phyloP scores from a whole-genome alignment of 495 filamentous ascomycete genomes.

The Chaetomidium leptoderma region DNA sequence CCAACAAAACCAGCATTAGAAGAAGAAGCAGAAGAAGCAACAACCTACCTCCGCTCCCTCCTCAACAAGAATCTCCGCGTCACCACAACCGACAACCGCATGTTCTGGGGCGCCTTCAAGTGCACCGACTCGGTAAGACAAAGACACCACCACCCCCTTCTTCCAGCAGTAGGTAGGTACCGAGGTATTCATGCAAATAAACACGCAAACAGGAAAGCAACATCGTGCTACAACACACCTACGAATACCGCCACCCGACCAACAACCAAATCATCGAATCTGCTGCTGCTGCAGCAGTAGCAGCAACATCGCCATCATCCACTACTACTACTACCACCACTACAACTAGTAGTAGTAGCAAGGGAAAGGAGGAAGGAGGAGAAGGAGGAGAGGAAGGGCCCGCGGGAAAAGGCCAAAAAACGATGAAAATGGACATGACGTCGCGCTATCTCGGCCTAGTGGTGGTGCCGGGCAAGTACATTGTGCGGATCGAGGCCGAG shows the following conservation, averaged over 20 bases:
- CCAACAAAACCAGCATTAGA: neutral
- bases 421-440: constrained; percentile 66
- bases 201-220: constrained; percentile 56
- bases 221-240: constrained; percentile 75
- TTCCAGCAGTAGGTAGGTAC: too few species aligned
- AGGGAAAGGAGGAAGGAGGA: neutral
- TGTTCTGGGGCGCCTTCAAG: constrained; percentile 88
- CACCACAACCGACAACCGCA: constrained; percentile 74
- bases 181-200: too few species aligned
- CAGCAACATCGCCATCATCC: constrained; percentile 19
- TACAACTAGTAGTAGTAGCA: constrained; percentile 4
- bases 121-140: constrained; percentile 80
- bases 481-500: constrained; percentile 85
- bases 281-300: constrained; percentile 34
- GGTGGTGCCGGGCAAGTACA: constrained; percentile 80
- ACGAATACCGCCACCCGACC: constrained; percentile 79
- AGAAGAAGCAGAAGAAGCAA: constrained; percentile 26
- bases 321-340: neutral
- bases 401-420: constrained; percentile 19
- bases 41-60: constrained; percentile 47
- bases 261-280: constrained; percentile 29
- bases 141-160: neutral
- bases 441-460: constrained; percentile 84
- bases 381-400: neutral
- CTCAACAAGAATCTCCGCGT: constrained; percentile 70